Evolutionary conservation across 805 yeast genomes (phyloP), one percentile per base, ranked within the genome.

Genomic region (Saturnispora saitoi): DNA sequence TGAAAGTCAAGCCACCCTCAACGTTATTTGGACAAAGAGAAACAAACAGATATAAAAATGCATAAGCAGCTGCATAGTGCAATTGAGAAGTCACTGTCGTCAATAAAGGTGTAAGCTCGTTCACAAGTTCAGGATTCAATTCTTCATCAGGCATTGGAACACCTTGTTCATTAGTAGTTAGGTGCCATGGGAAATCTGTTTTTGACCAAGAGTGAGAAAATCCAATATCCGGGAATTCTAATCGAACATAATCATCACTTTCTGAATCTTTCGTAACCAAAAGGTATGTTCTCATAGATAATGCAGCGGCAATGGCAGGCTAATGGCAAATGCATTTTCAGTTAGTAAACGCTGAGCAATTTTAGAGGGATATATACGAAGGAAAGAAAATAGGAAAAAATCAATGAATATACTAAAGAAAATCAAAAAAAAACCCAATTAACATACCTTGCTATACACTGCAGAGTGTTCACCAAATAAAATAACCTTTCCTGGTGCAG

Each of bases 391-490:
- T 24, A 24, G 8, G 8, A 24, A 24, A 24, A 24, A 6, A 24
- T 24, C 28, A 24, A 15, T 34, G 15, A 10, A 34, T n/a, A 15
- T 11, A 11, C 14, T 20, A 19, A 34, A 7, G 15, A 11, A 9
- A 12, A 14, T 20, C 3, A 32, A 30, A 29, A 32, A 38, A 31
- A 19, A 28, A 26, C 15, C 34, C 28, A 24, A 34, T 12, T 22
- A 10, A 64, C 72, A 38, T 58, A 72, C 76, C 60, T 80, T 86
- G 42, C 86, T 82, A 62, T 86, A 86, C 0, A 93, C 99, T 2
- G 95, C 98, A 7, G 97, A 86, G 61, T 93, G 99, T 62, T 93
- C 99, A 20, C 99, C 99, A 64, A 90, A 93, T 32, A 93, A 73
- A 57, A 93, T 93, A 41, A 89, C 95, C 61, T 93, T 93, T 4